These are phyloP conservation scores for Suillus subaureus DNA, from an alignment of 768 basidiomycete genomes.

Conservation along the genomic window DNA sequence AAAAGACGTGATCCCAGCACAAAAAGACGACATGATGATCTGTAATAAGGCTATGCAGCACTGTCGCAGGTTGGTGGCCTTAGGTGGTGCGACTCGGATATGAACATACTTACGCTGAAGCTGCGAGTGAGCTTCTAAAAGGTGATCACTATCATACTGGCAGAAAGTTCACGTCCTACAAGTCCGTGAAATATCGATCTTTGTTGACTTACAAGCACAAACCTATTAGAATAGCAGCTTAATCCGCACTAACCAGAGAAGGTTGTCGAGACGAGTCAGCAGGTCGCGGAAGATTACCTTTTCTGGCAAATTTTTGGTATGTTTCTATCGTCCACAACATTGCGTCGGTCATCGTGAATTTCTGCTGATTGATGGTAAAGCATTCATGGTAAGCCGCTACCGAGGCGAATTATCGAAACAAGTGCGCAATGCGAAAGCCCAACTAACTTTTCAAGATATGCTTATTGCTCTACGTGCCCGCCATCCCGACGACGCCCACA, in stretches of 20 bases:
- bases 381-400: neutral
- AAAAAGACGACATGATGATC: too few species aligned
- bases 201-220: neutral
- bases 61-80: neutral
- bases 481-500: slow-evolving; percentile 89
- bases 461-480: slow-evolving; percentile 59
- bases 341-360: neutral
- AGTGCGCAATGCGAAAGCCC: neutral
- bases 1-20: too few species aligned
- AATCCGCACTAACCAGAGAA: too few species aligned
- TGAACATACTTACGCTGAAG: neutral
- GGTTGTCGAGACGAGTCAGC: too few species aligned
- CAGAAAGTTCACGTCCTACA: neutral
- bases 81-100: neutral
- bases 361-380: neutral
- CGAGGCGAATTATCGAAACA: neutral
- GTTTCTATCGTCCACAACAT: neutral
- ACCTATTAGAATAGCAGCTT: neutral
- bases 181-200: neutral
- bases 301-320: neutral
- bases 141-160: neutral
- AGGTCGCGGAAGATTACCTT: neutral
- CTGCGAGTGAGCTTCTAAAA: neutral
- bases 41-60: too few species aligned
- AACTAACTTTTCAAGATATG: slow-evolving; percentile 2